Base-by-base conservation (phyloP, 2,329 filamentous ascomycete species). In the Neocucurbitaria cava region DNA sequence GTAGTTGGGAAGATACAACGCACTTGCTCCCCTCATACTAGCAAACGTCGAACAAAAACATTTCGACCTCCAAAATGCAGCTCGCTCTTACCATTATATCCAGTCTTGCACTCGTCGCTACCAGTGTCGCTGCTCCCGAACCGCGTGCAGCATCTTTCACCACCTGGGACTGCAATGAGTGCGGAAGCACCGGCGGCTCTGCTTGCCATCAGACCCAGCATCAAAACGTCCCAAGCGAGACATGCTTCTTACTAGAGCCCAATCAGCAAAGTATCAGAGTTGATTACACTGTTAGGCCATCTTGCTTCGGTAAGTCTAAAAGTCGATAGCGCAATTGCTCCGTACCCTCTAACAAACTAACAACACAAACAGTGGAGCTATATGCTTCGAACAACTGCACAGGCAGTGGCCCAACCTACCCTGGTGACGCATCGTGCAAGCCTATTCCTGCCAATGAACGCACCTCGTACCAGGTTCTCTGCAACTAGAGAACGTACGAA, bases 391-490 rank as follows among this genome's bases (percentile, higher is more conserved):
- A 5, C 11, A 15, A 46, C 28, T 46, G 43, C 43, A 21, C 43
- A 3, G 43, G 43, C 18, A 24, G 35, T 9, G 43, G 43, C n/a
- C 43, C 43, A 5, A 46, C 43, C 28, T 46, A 21, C 28, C 13
- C 26, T 13, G 20, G 10, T 20, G 43, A 46, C 7, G 15, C 18
- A 13, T n/a, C 35, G 7, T 46, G 43, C 43, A 46, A 33, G 28
- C 43, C 43, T 35, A 46, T 46, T 35, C 43, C 43, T 35, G 43
- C 18, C 15, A 46, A 46, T n/a, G 43, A 46, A 31, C 26, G 43
- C 11, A 5, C 43, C 43, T 46, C 43, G 6, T 46, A 46, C 28
- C 15, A 35, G 30, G 43, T 46, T 31, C 6, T 35, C 43, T 46
- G 43, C n/a, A 38, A 18, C 28, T 46, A 46, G 43, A 46, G 0